Conservation (phyloP, 1,284 basidiomycete species). For the Apiotrichum mycotoxinovorans region DNA sequence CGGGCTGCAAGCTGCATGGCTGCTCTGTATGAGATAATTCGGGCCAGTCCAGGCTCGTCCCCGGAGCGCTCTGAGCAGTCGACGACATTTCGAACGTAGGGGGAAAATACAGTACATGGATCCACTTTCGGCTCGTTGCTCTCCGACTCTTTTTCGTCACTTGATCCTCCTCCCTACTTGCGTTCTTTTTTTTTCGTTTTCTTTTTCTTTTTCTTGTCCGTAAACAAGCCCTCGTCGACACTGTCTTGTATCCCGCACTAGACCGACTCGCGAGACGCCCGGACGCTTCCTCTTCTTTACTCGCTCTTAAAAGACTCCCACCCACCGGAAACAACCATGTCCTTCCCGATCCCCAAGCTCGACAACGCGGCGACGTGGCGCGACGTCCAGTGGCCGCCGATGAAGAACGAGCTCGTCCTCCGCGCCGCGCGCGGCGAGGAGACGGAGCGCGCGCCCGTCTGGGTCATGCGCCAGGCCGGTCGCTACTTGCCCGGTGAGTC, state of each 20-base stretch:
- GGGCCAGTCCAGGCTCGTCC: too few species aligned
- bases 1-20: too few species aligned
- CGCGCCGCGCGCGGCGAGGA: constrained; percentile 82
- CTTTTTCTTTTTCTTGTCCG: neutral
- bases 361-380: constrained; percentile 30
- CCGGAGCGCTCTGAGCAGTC: too few species aligned
- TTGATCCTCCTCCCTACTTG: too few species aligned
- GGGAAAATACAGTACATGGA: too few species aligned
- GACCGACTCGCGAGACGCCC: too few species aligned
- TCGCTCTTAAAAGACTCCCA: neutral
- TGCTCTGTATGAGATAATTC: too few species aligned
- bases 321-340: constrained; percentile 8
- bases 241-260: too few species aligned
- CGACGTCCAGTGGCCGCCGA: constrained; percentile 53
- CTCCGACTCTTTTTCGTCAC: too few species aligned
- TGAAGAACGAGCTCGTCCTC: constrained; percentile 85
- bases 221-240: neutral
- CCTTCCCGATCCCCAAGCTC: constrained; percentile 30
- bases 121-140: too few species aligned
- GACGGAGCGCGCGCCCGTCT: constrained; percentile 90
- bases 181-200: too few species aligned
- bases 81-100: too few species aligned
- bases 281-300: neutral
- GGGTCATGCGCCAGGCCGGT: constrained; percentile 99
- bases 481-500: constrained; percentile 86